Evolutionary conservation across 1,284 basidiomycete species (phyloP), one percentile per base, ranked within the genome.

Genomic region (Cutaneotrichosporon cutaneum): DNA sequence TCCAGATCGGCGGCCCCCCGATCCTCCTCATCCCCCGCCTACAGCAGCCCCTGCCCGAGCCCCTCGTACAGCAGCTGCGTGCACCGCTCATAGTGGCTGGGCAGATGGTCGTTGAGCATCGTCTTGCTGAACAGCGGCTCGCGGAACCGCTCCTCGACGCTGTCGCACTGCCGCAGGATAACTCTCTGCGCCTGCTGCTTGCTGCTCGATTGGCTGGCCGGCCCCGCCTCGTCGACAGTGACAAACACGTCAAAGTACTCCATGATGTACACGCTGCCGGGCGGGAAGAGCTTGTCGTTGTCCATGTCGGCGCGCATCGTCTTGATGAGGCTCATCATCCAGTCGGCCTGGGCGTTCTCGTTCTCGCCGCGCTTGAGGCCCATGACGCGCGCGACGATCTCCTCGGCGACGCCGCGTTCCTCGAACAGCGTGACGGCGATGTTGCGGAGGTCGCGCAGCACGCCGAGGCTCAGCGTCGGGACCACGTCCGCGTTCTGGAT

Each of bases 401-500:
- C 82, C 58, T 82, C 79, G 16, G 82, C 80, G 3, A 81, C 70
- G 33, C 73, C 73, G 3, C 71, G 69, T 59, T 82, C 81, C 55
- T 81, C 79, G 51, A 74, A 75, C 56, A 82, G 69, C 1, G 77
- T 79, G 24, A 78, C 59, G 4, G 82, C 81, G 35, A 83, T 75
- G 64, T 80, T 81, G 69, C 81, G 81, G 47, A 84, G 73, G 68
- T 84, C 82, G 44, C 80, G 73, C 22, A 84, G 68, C 9, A 78
- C 72, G 7, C 83, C 83, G 32, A 84, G 71, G 39, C 78, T 81
- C 0, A 84, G 70, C 14, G 63, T 68, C 11, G 75, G 75, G 0
- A 78, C 74, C 0, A 78, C 62, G 62, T 78, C 76, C 26, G 69
- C 60, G 62, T 74, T 77, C 66, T 83, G 81, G 2, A 82, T 73